A percentile compares a stretch with the other conserved stretches of the same genome.
These are phyloP conservation scores for Scutellaria baicalensis DNA, from an alignment of 257 asterid genomes.

Conservation along the genomic window DNA sequence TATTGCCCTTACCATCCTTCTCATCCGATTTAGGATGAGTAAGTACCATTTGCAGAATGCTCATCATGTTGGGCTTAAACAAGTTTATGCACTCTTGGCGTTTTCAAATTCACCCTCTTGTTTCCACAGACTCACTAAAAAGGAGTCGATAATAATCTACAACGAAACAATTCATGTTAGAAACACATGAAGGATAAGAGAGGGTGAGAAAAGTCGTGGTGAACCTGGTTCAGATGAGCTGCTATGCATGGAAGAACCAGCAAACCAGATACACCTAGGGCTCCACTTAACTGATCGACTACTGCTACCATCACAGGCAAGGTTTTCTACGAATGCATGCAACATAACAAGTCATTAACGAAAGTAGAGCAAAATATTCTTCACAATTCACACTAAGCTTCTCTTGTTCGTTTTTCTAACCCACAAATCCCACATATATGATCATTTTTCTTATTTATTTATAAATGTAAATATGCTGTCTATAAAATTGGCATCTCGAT, in stretches of 20 bases:
- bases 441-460: not conserved
- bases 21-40: not conserved
- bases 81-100: slow-evolving; percentile 35
- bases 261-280: slow-evolving; percentile 85
- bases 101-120: slow-evolving; percentile 21
- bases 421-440: not conserved
- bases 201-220: not conserved
- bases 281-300: slow-evolving; percentile 93
- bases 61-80: not conserved
- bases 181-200: not conserved
- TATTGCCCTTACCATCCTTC: not conserved
- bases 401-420: not conserved
- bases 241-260: slow-evolving; percentile 94
- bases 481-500: not conserved
- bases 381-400: not conserved
- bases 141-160: slow-evolving; percentile 82
- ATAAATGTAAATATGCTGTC: not conserved
- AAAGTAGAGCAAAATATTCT: not conserved
- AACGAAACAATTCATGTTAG: slow-evolving; percentile 7
- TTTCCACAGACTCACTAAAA: slow-evolving; percentile 64
- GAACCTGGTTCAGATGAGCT: slow-evolving; percentile 90
- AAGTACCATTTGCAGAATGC: not conserved
- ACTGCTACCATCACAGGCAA: slow-evolving; percentile 97
- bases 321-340: slow-evolving; percentile 56
- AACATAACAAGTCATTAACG: not conserved